These are phyloP conservation scores for Lactuca saligna DNA, from an alignment of 129 eudicot species.

Conservation along the genomic window DNA sequence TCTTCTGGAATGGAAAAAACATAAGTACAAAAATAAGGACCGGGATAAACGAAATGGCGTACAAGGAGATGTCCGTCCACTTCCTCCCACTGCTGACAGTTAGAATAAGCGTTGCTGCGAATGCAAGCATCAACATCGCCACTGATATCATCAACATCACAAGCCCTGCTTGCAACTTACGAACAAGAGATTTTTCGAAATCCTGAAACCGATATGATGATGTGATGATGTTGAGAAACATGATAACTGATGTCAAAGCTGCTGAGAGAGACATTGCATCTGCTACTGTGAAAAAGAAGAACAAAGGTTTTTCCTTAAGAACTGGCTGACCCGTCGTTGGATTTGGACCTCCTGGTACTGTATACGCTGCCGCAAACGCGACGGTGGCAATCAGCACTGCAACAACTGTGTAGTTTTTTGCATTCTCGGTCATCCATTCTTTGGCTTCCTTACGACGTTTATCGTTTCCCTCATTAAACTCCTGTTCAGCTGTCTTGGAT, in stretches of 20 bases:
- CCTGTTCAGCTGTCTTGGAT: constrained; percentile 24
- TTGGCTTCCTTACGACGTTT: constrained; percentile 29
- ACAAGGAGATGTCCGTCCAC: constrained; percentile 36
- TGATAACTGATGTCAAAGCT: constrained; percentile 39
- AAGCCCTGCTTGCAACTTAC: constrained; percentile 26
- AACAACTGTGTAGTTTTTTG: constrained; percentile 43
- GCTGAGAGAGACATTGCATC: constrained; percentile 40
- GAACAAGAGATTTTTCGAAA: constrained; percentile 27
- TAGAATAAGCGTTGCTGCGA: constrained; percentile 40
- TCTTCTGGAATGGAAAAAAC: not conserved
- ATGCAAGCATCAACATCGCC: constrained; percentile 42
- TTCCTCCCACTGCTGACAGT: constrained; percentile 28
- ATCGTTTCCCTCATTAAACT: constrained; percentile 25
- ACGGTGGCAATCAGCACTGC: constrained; percentile 49
- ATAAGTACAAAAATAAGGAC: constrained; percentile 18
- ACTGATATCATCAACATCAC: constrained; percentile 32
- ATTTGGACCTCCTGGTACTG: constrained; percentile 46
- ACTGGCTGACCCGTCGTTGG: constrained; percentile 21
- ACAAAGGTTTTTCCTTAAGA: constrained; percentile 28
- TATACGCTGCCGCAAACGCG: constrained; percentile 56
- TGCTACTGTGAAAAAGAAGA: constrained; percentile 22
- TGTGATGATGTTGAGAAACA: constrained; percentile 36
- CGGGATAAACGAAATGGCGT: constrained; percentile 38
- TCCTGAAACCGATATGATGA: constrained; percentile 37
- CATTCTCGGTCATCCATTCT: constrained; percentile 42